Percentiles rank a stretch among this genome's conserved stretches.
phyloP scores from a whole-genome alignment of 2,329 filamentous ascomycete genomes.

The Ambrosiella xylebori region DNA sequence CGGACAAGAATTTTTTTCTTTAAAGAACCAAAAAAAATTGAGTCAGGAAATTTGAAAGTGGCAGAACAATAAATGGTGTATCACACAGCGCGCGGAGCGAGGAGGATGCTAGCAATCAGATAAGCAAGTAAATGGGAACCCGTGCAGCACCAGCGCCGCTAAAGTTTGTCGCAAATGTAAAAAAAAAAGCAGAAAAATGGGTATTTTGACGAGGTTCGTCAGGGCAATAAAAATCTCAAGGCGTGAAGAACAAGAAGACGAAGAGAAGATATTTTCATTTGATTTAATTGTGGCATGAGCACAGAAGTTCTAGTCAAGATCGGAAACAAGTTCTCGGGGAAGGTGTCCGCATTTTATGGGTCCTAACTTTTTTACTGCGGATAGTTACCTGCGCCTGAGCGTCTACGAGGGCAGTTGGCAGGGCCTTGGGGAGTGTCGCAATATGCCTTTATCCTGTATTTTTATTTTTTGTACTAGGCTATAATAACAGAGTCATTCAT shows the following conservation, averaged over 20 bases:
- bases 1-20: no score
- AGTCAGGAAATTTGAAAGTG: no score
- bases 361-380: background rate
- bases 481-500: no score
- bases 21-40: no score
- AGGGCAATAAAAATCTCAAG: background rate
- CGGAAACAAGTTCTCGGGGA: background rate
- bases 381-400: background rate
- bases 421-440: no score
- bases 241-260: background rate
- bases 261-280: background rate
- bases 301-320: background rate
- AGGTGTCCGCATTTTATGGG: background rate
- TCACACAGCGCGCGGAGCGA: background rate
- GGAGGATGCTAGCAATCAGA: background rate
- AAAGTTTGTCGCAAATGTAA: no score
- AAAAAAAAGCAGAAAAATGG: no score
- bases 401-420: no score
- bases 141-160: no score
- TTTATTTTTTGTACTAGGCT: no score
- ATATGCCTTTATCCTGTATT: no score
- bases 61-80: background rate
- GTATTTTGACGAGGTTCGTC: no score
- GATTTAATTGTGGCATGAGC: background rate
- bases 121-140: background rate